These are phyloP conservation scores for Kluyveromyces nonfermentans DNA, from an alignment of 805 yeast genomes.

Conservation along the genomic window DNA sequence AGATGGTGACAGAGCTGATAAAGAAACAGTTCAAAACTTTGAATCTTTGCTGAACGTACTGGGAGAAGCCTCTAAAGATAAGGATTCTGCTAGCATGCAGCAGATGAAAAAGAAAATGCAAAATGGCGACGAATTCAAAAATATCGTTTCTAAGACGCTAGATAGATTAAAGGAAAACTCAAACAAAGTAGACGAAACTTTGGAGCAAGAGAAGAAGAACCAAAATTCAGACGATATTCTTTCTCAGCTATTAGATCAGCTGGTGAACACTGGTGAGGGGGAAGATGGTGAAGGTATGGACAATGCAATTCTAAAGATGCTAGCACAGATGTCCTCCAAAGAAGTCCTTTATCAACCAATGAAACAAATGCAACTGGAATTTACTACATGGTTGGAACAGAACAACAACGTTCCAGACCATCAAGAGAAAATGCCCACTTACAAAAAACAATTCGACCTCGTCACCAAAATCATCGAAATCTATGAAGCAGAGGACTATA, in stretches of 20 bases:
- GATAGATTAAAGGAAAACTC: conserved; percentile 71
- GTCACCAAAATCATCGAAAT: conserved; percentile 51
- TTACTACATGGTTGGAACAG: conserved; percentile 58
- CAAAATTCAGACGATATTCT: conserved; percentile 42
- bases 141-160: conserved; percentile 71
- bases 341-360: conserved; percentile 83
- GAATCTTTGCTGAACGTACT: conserved; percentile 27
- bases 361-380: conserved; percentile 66
- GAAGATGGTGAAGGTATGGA: conserved; percentile 36
- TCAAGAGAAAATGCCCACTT: conserved; percentile 42
- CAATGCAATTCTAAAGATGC: conserved; percentile 60
- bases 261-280: conserved; percentile 36
- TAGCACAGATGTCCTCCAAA: conserved; percentile 75
- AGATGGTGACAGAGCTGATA: conserved; percentile 12
- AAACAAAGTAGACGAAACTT: conserved; percentile 51
- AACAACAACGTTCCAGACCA: conserved; percentile 36
- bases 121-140: conserved; percentile 42
- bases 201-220: conserved; percentile 40
- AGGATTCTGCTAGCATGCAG: conserved; percentile 14
- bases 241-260: conserved; percentile 56
- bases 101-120: conserved; percentile 4
- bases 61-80: conserved; percentile 23
- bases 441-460: conserved; percentile 51
- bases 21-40: conserved; percentile 27
- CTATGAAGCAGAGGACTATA: conserved; percentile 57